These are phyloP conservation scores for Phaeosphaeriaceae sp. DNA, from an alignment of 2,329 filamentous ascomycete genomes.

Conservation along the genomic window DNA sequence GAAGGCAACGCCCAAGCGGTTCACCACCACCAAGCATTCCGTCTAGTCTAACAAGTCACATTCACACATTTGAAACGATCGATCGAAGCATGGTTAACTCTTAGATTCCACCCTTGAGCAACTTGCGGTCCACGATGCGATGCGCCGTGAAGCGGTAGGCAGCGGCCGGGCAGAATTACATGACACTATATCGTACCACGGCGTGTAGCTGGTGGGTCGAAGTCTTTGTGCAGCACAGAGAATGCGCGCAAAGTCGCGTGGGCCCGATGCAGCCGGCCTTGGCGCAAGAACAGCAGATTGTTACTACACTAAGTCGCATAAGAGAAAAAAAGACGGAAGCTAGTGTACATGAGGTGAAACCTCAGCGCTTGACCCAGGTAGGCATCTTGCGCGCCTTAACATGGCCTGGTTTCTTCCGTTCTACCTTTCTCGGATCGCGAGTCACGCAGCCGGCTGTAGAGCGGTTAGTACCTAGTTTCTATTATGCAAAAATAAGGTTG, in stretches of 20 bases:
- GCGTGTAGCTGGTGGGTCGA: no score
- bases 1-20: slow-evolving; percentile 3
- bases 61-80: no score
- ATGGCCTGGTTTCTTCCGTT: slow-evolving; percentile 97
- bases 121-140: no score
- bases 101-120: no score
- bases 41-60: no score
- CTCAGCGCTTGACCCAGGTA: slow-evolving; percentile 88
- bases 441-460: slow-evolving; percentile 85
- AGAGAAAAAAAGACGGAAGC: slow-evolving; percentile 15
- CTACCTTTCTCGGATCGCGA: slow-evolving; percentile 87
- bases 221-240: not conserved
- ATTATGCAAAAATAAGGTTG: slow-evolving; percentile 10
- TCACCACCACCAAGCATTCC: not conserved
- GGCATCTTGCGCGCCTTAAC: slow-evolving; percentile 98
- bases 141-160: no score
- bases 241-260: no score
- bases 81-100: no score
- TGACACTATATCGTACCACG: no score
- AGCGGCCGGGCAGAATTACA: no score
- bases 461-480: slow-evolving; percentile 51
- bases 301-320: not conserved
- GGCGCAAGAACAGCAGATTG: no score
- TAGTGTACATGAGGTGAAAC: slow-evolving; percentile 34
- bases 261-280: no score